phyloP scores from a whole-genome alignment of 306 rosid species.

The Cicer judaicum region DNA sequence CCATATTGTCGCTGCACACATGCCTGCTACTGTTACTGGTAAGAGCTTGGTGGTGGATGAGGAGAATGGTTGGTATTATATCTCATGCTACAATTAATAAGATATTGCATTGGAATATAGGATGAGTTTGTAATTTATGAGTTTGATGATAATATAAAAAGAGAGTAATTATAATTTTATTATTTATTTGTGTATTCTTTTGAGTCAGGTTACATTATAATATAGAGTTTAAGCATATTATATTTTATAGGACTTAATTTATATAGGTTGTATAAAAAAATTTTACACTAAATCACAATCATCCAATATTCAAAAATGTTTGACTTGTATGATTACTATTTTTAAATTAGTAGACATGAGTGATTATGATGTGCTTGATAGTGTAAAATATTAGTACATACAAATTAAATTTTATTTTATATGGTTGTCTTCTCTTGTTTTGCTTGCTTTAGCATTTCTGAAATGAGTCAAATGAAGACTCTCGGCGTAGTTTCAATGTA shows the following conservation, averaged over 20 bases:
- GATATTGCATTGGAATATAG: not conserved
- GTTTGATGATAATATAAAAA: not conserved
- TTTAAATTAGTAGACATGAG: no score
- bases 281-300: no score
- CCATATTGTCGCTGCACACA: conserved; percentile 46
- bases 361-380: no score
- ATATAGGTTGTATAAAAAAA: no score
- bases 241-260: not conserved
- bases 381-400: no score
- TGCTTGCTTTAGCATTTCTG: conserved; percentile 28
- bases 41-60: conserved; percentile 31
- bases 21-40: conserved; percentile 56
- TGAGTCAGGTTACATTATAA: not conserved
- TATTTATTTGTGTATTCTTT: not conserved
- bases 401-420: not conserved
- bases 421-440: conserved; percentile 6
- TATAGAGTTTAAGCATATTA: not conserved
- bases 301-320: no score
- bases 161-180: not conserved
- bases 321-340: no score
- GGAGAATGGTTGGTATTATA: conserved; percentile 7
- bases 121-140: conserved; percentile 26
- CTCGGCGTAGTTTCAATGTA: not conserved
- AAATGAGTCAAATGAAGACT: not conserved
- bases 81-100: not conserved